Conservation (phyloP, 345 rosid genomes). For the Arabidopsis arenosa region DNA sequence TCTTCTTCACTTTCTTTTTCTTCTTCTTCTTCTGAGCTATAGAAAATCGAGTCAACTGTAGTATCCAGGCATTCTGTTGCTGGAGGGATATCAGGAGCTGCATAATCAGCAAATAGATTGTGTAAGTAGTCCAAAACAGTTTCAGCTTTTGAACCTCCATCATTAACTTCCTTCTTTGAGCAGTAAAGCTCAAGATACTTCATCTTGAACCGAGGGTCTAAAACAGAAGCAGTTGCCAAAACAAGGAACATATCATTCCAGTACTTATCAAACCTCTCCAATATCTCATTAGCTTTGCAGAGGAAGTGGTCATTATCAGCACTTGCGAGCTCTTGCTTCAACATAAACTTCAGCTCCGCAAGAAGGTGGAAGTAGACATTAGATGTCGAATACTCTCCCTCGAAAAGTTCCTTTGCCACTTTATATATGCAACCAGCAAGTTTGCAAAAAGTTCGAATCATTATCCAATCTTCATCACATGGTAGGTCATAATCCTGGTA, state of each 20-base stretch:
- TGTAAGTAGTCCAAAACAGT: slow-evolving; percentile 66
- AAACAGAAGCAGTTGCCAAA: slow-evolving; percentile 71
- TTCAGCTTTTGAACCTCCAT: slow-evolving; percentile 61
- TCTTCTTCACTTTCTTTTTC: background rate
- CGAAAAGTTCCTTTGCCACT: slow-evolving; percentile 34
- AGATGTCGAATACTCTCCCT: slow-evolving; percentile 20
- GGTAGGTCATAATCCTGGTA: slow-evolving; percentile 1
- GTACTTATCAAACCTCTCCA: slow-evolving; percentile 58
- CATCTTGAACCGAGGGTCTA: slow-evolving; percentile 91
- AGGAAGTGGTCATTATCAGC: slow-evolving; percentile 1
- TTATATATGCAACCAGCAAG: slow-evolving; percentile 34
- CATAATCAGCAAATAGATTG: slow-evolving; percentile 60
- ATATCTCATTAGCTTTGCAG: slow-evolving; percentile 2
- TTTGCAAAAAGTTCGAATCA: slow-evolving; percentile 27
- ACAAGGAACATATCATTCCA: slow-evolving; percentile 71
- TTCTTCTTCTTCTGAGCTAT: background rate
- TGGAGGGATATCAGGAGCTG: slow-evolving; percentile 28
- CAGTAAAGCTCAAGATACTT: slow-evolving; percentile 78
- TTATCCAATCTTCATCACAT: slow-evolving; percentile 23
- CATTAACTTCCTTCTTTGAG: slow-evolving; percentile 60
- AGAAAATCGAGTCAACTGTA: background rate
- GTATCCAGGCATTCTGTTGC: slow-evolving; percentile 41
- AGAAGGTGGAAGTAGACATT: slow-evolving; percentile 32
- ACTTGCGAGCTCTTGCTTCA: slow-evolving; percentile 1
- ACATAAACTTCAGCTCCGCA: slow-evolving; percentile 2